A percentile compares a stretch with the other conserved stretches of the same genome.
These are phyloP conservation scores for Globisporangium irregulare DNA, from an alignment of 352 stramenopile species.

Conservation along the genomic window DNA sequence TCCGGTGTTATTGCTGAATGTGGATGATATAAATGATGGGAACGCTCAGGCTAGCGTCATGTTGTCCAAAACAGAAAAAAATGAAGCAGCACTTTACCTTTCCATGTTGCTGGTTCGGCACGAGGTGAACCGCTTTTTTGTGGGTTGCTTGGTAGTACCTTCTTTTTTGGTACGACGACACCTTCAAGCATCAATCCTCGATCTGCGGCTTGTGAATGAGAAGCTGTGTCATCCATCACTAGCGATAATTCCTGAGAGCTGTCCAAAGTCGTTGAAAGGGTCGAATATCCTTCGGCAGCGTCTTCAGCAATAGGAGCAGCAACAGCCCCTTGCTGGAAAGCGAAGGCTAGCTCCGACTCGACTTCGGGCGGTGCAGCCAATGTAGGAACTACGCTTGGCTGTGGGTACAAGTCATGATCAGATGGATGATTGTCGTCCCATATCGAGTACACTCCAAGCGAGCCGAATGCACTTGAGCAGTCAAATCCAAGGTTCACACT, in stretches of 20 bases:
- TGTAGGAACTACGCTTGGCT: neutral
- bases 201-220: neutral
- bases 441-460: neutral
- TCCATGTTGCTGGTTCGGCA: neutral
- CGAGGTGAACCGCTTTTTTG: neutral
- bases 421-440: slow-evolving; percentile 6
- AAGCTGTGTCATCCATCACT: neutral
- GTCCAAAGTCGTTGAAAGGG: neutral
- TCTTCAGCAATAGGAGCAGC: neutral
- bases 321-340: neutral
- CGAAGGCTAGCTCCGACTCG: neutral
- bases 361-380: neutral
- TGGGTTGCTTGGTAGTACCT: neutral
- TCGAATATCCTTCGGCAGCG: neutral
- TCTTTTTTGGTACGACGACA: neutral
- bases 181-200: neutral
- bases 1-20: neutral
- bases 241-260: slow-evolving; percentile 3
- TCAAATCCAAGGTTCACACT: neutral
- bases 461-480: too few species aligned
- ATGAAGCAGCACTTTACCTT: neutral
- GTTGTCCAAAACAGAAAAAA: neutral
- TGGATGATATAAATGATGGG: too few species aligned
- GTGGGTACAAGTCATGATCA: slow-evolving; percentile 16
- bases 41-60: too few species aligned